Percentiles rank a stretch among this genome's conserved stretches.
Conservation (phyloP, 352 stramenopile species). For the Globisporangium mamillatum region DNA sequence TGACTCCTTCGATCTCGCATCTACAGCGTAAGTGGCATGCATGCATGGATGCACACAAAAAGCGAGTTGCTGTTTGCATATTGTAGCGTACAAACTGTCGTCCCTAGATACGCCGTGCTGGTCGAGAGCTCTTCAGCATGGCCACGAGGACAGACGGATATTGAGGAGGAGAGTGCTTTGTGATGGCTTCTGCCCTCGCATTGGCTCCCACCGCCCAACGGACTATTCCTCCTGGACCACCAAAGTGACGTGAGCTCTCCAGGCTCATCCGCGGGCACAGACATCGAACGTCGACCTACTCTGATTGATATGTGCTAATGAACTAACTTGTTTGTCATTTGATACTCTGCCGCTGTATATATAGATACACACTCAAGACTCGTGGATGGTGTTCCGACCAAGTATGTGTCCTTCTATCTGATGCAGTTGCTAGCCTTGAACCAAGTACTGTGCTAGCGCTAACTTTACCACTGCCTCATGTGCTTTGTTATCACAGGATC, state of each 20-base stretch:
- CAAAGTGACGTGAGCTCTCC: slow-evolving; percentile 15
- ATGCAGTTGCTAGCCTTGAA: background rate
- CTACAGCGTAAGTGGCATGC: slow-evolving; percentile 54
- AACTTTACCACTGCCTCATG: background rate
- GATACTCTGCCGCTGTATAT: background rate
- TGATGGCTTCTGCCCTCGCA: slow-evolving; percentile 1
- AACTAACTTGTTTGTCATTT: background rate
- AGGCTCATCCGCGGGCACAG: slow-evolving; percentile 23
- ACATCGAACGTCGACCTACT: background rate
- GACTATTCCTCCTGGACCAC: slow-evolving; percentile 27
- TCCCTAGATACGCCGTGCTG: slow-evolving; percentile 59
- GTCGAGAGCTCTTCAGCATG: slow-evolving; percentile 25
- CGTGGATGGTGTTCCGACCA: slow-evolving; percentile 48
- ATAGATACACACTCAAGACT: slow-evolving; percentile 41
- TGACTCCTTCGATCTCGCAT: slow-evolving; percentile 60
- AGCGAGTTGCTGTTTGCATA: slow-evolving; percentile 9
- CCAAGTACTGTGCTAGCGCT: background rate
- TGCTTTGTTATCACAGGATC: slow-evolving; percentile 38
- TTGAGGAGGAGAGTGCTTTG: slow-evolving; percentile 11
- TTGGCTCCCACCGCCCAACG: background rate
- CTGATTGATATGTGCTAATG: slow-evolving; percentile 3
- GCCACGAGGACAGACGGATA: slow-evolving; percentile 58
- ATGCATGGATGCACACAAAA: slow-evolving; percentile 3
- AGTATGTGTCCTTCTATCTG: slow-evolving; percentile 28
- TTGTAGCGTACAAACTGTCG: slow-evolving; percentile 27